These are phyloP conservation scores for Mikania micrantha DNA, from an alignment of 129 eudicot species.

Conservation along the genomic window DNA sequence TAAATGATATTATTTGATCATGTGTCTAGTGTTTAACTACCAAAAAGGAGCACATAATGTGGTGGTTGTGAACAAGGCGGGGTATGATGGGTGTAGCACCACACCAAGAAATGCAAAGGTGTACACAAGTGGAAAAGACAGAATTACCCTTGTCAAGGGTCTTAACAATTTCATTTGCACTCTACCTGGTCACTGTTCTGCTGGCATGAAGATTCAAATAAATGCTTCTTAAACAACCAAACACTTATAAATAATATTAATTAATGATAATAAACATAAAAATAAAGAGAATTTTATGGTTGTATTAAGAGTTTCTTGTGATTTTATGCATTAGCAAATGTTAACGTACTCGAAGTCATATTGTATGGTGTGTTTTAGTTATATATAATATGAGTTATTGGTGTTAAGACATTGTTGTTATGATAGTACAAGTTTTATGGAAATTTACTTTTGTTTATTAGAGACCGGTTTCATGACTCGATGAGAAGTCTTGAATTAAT, in stretches of 20 bases:
- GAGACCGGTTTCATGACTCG: too few relatives aligned
- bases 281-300: background rate
- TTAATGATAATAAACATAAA: background rate
- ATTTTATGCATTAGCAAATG: background rate
- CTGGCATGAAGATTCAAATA: slow-evolving; percentile 77
- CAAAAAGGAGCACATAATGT: slow-evolving; percentile 44
- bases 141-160: slow-evolving; percentile 56
- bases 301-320: background rate
- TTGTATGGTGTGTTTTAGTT: background rate
- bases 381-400: background rate
- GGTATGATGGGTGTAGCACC: slow-evolving; percentile 41
- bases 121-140: slow-evolving; percentile 46
- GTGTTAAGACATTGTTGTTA: too few relatives aligned
- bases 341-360: background rate
- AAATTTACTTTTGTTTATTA: too few relatives aligned
- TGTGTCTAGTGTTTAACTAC: slow-evolving; percentile 57
- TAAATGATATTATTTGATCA: background rate
- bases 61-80: slow-evolving; percentile 51
- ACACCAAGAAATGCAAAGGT: slow-evolving; percentile 46
- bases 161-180: slow-evolving; percentile 67
- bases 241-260: background rate
- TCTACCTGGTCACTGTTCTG: slow-evolving; percentile 55
- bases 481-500: too few relatives aligned
- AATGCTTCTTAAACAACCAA: slow-evolving; percentile 12
- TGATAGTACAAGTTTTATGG: background rate